Evolutionary conservation across 2,329 filamentous ascomycete genomes (phyloP).

Genomic region (Penicillium psychrosexuale): DNA sequence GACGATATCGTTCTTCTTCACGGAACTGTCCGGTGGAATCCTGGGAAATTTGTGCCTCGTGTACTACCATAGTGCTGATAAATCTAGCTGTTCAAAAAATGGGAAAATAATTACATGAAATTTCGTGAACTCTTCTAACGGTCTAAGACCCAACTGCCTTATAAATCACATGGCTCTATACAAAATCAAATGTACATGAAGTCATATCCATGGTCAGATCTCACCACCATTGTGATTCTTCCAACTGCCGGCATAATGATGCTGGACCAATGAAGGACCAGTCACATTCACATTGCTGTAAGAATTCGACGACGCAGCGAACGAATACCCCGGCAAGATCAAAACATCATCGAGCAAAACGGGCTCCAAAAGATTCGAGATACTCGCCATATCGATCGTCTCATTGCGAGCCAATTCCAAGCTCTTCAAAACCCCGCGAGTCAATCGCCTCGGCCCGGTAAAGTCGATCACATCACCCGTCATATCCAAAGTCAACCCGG

Average conservation of each 20-base stretch:
- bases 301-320: neutral
- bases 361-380: slow-evolving; percentile 5
- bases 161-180: neutral
- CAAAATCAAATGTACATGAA: neutral
- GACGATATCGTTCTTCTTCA: slow-evolving; percentile 19
- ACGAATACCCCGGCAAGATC: slow-evolving; percentile 9
- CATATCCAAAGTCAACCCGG: slow-evolving; percentile 1
- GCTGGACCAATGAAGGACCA: slow-evolving; percentile 6
- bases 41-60: neutral
- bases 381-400: neutral
- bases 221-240: slow-evolving; percentile 9
- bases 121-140: neutral
- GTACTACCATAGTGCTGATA: neutral
- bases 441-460: slow-evolving; percentile 9
- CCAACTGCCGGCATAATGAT: slow-evolving; percentile 13
- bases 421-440: slow-evolving; percentile 1
- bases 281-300: neutral
- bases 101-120: slow-evolving; percentile 4
- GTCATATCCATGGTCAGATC: neutral
- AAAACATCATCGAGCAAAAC: slow-evolving; percentile 7
- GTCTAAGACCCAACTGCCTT: neutral
- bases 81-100: slow-evolving; percentile 3
- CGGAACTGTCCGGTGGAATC: neutral
- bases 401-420: neutral
- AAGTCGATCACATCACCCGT: slow-evolving; percentile 3